Evolutionary conservation across 1,284 basidiomycete genomes (phyloP), one percentile per base, ranked within the genome.

Genomic region (Cryptococcus sp.): DNA sequence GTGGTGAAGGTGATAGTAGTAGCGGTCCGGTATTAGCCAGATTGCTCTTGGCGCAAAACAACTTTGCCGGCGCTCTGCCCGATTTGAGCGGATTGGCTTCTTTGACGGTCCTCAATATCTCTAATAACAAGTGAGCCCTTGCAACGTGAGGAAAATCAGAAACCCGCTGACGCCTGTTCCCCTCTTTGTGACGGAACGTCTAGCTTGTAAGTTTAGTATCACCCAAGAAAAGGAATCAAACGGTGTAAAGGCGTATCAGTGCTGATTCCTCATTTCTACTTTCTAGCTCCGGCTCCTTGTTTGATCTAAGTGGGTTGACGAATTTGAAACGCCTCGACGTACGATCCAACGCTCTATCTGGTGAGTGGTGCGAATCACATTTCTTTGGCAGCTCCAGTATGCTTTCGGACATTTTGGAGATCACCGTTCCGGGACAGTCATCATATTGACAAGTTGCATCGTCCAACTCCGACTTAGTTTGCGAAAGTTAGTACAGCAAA

Each of bases 291-390:
- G 64, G 59, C n/a, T 34, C 65, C 1, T 22, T 67, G 16, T 59
- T 61, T 55, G 57, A 64, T 45, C 34, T 64, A 7, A 50, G 52
- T 10, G 17, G 29, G n/a, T 44, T 62, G 17, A 48, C 58, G 2
- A 60, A 60, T 19, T 50, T 67, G 40, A 58, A 59, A 7, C 50
- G 55, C n/a, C 44, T 67, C 16, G 65, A 67, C 40, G 55, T 63
- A 8, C 62, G 65, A 2, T 46, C 50, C 10, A 64, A 67, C 26
- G 38, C 46, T 19, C 52, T 66, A 17, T 48, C 60, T 20, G 64
- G 64, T 57, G 25, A 57, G 63, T 54, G 11, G 20, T 7, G 3
- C 34, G 25, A 15, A 4, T 47, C 7, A 3, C 46, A 17, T 16
- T 16, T n/a, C 17, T 10, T 47, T n/a, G 46, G 20, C 7, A 26